phyloP scores from a whole-genome alignment of 768 basidiomycete genomes.

The Russula olivacea region DNA sequence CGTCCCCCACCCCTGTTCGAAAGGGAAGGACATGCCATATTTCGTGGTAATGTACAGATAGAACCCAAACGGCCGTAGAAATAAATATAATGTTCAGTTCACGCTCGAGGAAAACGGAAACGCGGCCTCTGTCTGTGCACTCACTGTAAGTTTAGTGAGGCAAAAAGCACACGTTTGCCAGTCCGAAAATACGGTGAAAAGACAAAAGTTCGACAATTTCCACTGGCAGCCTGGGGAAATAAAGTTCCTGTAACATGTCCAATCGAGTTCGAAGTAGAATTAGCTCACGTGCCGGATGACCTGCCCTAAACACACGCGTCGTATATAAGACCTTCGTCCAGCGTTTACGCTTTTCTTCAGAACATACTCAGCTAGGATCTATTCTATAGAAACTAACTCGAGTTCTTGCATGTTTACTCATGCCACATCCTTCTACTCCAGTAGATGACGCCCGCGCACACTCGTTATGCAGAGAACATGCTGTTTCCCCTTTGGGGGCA shows the following conservation, averaged over 20 bases:
- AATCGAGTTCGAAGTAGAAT: no score
- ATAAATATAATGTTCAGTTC: no score
- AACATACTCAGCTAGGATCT: conserved; percentile 42
- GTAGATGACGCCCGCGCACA: conserved; percentile 36
- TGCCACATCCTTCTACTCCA: conserved; percentile 40
- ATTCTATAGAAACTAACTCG: conserved; percentile 41
- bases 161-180: no score
- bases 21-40: conserved; percentile 58
- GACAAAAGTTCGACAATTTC: no score
- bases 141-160: no score
- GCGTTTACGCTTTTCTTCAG: conserved; percentile 29
- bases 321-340: conserved; percentile 10
- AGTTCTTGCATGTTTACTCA: conserved; percentile 42
- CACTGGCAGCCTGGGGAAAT: no score
- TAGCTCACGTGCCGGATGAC: conserved; percentile 6
- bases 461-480: conserved; percentile 40
- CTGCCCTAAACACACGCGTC: conserved; percentile 8
- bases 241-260: no score
- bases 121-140: no score
- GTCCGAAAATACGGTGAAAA: no score
- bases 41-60: conserved; percentile 52
- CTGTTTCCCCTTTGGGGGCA: conserved; percentile 22
- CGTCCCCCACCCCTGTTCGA: conserved; percentile 57
- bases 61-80: not conserved
- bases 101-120: no score